Base-by-base conservation (phyloP, 768 basidiomycete genomes). In the Antrodiella citrinella region DNA sequence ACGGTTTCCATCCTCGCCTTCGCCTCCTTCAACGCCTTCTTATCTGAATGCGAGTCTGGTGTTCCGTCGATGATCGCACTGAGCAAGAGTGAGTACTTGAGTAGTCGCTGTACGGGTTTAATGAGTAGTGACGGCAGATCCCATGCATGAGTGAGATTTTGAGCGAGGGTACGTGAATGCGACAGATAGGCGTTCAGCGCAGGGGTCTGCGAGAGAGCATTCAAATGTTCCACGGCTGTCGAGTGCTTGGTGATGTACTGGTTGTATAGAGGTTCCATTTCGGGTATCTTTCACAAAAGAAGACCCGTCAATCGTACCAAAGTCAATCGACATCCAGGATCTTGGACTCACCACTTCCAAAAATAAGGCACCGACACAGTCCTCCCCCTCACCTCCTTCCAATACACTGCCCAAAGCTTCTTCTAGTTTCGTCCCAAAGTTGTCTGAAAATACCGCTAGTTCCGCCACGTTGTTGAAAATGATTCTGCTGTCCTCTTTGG, bases 71-170 rank as follows among this genome's bases (percentile, higher is more conserved):
- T 77, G 56, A 91, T 83, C 21, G 87, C 80, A 21, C 70, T 68
- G 26, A 99, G 79, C 23, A 99, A 77, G 7, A 98, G 77, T 0
- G 90, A 82, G 62, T 99, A 99, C 64, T 97, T 98, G 55, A 97
- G 81, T 49, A 97, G 76, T 13, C 95, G 82, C 62, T 98, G 96
- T 3, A 99, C 91, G 26, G 96, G 96, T 67, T 98, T 97, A 67
- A 99, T 97, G 53, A 99, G 84, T 35, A 97, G 78, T 0, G 91
- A 92, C 4, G 90, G 75, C 22, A 99, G 80, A 63, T 99, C 95
- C 85, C 91, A 93, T 2, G 91, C 88, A 59, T 91, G 84, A 0
- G 90, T 87, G 11, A 87, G 74, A 20, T 79, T 76, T 1, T 82
- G 77, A 1, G 87, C 84, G 30, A 86, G 72, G 10, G 70, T 73